Base-by-base conservation (phyloP, 139 green algal species). In the Yamagishiella unicocca region DNA sequence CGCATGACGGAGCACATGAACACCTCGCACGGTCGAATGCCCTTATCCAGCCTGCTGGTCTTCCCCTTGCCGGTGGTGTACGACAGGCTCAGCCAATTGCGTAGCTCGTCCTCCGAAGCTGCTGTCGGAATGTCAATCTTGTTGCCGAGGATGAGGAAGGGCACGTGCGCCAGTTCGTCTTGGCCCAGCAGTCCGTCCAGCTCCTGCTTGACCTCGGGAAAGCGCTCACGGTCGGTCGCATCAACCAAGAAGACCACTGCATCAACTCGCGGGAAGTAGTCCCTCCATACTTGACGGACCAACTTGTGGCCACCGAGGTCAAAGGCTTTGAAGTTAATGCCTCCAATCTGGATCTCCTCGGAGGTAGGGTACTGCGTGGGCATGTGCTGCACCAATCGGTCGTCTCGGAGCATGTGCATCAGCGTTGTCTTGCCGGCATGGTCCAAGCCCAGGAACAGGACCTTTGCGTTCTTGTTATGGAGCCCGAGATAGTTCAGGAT, bases 391-490 rank as follows among this genome's bases (percentile, higher is more conserved):
- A 96, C 96, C 43, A 99, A 87, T 9, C 98, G 92, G 91, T 99
- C 96, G 85, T 99, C 98, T 88, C 99, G 99, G 5, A 99, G 92
- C 97, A 99, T 99, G 91, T 99, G 98, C 96, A 99, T 98, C 33
- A 99, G 91, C 29, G 98, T 99, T 12, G 98, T 99, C 82, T 99
- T 99, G 22, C 98, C 98, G 19, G 98, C 97, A 91, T 99, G 99
- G 91, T 99, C 98, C 40, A 99, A 91, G 38, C 98, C 98, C 88
- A 99, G 89, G 84, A 99, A 99, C 46, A 99, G 85, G 79, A 99
- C 99, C 92, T 99, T 99, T 40, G 97, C 98, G 87, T 98, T 97
- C 92, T 99, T 99, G 91, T 99, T 97, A 89, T 96, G 98, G 40
- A 99, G 93, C 4, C 97, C 97, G 8, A 99, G 93, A 4, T 87